Evolutionary conservation across 2,329 filamentous ascomycete genomes (phyloP), one percentile per base, ranked within the genome.

Genomic region (Sporothrix variecibatus): DNA sequence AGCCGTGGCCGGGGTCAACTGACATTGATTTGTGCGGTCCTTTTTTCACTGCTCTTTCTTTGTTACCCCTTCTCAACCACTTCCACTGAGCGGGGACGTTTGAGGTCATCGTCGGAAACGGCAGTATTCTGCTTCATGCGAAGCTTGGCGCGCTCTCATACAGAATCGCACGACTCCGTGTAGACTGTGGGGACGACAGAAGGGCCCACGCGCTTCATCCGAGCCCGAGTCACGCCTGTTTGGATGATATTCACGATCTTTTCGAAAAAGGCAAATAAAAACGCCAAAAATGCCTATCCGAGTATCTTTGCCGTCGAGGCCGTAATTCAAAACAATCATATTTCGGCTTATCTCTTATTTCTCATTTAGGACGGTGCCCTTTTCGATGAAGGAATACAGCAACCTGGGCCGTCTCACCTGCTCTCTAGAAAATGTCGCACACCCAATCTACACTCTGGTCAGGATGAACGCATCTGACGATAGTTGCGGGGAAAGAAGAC

Each of bases 91-190:
- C 51, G 68, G 49, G 40, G 49, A 34, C 12, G 74, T 75, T 75
- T 75, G 72, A 75, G 49, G 74, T 62, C 72, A 53, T 60, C 64
- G 68, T 62, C 20, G 40, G 68, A 71, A 72, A 68, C 69, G 62
- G 11, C 49, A 38, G 60, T 12, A 20, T 51, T 72, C 49, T 60
- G 40, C 49, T 72, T 75, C 73, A 75, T 74, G 73, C 73, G 53
- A 62, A 51, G 53, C 75, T 73, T 74, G 73, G 73, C 73, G 23
- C 8, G 34, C 46, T 26, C 64, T 31, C 64, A 68, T 20, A 65
- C 60, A 43, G 17, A 40, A 38, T 23, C 26, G n/a, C 62, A 67
- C 38, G 38, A 49, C 15, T 31, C 40, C 12, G 38, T 31, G 64
- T 38, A n/a, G 23, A 12, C n/a, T 12, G 40, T 65, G 62, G 60